Evolutionary conservation across 2,329 filamentous ascomycete species (phyloP).

Genomic region (Scedosporium dehoogii): DNA sequence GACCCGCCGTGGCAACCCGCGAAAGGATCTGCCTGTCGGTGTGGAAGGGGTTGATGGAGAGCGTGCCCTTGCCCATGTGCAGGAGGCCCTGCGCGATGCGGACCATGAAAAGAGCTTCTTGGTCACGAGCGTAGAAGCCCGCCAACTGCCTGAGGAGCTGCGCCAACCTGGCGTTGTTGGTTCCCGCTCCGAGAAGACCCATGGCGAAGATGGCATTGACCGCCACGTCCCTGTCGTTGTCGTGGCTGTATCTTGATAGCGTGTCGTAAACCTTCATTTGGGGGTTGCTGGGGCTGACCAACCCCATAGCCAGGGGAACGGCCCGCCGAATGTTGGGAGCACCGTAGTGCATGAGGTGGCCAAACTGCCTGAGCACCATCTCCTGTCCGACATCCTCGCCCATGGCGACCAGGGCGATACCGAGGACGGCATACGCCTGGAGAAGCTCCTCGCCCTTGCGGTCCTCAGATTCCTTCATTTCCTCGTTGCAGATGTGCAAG

Average conservation of each 20-base stretch:
- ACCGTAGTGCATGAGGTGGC: slow-evolving; percentile 98
- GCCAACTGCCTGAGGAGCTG: slow-evolving; percentile 90
- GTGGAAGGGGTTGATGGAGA: slow-evolving; percentile 97
- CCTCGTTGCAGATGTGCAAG: slow-evolving; percentile 95
- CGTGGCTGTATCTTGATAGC: slow-evolving; percentile 91
- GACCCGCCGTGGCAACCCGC: slow-evolving; percentile 76
- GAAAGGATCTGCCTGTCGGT: slow-evolving; percentile 95
- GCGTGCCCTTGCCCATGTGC: slow-evolving; percentile 98
- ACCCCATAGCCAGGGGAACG: slow-evolving; percentile 90
- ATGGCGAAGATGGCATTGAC: slow-evolving; percentile 99
- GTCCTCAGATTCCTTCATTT: slow-evolving; percentile 87
- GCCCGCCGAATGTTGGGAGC: slow-evolving; percentile 95
- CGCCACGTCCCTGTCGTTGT: slow-evolving; percentile 96
- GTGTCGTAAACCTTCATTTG: slow-evolving; percentile 99
- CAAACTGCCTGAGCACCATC: slow-evolving; percentile 96
- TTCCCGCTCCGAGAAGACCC: slow-evolving; percentile 92
- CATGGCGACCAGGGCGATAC: slow-evolving; percentile 91
- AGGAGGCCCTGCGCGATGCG: slow-evolving; percentile 93
- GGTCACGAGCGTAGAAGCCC: slow-evolving; percentile 95
- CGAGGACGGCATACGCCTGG: slow-evolving; percentile 91
- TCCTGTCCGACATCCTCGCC: slow-evolving; percentile 97
- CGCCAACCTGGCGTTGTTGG: slow-evolving; percentile 93
- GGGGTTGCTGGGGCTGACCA: slow-evolving; percentile 94
- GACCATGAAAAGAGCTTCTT: slow-evolving; percentile 97
- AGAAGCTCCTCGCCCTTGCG: slow-evolving; percentile 93